phyloP scores from a whole-genome alignment of 2,329 filamentous ascomycete species.

The Metarhizium sp. region DNA sequence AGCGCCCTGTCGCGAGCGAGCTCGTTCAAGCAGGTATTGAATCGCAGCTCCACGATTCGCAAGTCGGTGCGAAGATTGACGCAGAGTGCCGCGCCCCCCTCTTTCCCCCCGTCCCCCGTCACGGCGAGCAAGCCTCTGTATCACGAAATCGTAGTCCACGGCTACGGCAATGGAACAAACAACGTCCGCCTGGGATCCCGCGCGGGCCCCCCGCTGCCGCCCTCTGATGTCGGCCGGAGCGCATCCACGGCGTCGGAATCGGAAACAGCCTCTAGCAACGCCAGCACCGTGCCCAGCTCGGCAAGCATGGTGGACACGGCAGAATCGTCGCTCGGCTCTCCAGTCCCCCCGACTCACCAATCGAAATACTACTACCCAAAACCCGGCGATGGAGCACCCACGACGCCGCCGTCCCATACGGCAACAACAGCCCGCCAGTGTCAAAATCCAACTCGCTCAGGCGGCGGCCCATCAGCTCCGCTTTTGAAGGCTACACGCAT shows the following conservation, averaged over 20 bases:
- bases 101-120: conserved; percentile 9
- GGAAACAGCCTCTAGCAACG: conserved; percentile 12
- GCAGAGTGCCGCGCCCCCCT: conserved; percentile 10
- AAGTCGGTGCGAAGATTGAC: conserved; percentile 24
- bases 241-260: conserved; percentile 18
- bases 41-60: conserved; percentile 23
- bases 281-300: conserved; percentile 18
- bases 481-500: conserved; percentile 18
- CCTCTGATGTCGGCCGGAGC: conserved; percentile 13
- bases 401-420: conserved; percentile 12
- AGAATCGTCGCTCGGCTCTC: conserved; percentile 16
- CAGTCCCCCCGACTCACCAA: conserved; percentile 11
- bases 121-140: conserved; percentile 18
- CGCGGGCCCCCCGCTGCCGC: conserved; percentile 1
- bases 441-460: conserved; percentile 10
- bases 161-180: conserved; percentile 45
- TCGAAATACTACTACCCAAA: conserved; percentile 12
- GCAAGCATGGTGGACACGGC: conserved; percentile 16
- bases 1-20: conserved; percentile 17
- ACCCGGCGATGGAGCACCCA: conserved; percentile 18
- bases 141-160: conserved; percentile 43
- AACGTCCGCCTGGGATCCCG: conserved; percentile 18
- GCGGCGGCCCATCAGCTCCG: conserved; percentile 18
- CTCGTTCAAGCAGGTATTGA: conserved; percentile 20
- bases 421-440: conserved; percentile 5